Evolutionary conservation across 2,329 filamentous ascomycete species (phyloP), one percentile per base, ranked within the genome.

Genomic region (Lizonia empirigonia): DNA sequence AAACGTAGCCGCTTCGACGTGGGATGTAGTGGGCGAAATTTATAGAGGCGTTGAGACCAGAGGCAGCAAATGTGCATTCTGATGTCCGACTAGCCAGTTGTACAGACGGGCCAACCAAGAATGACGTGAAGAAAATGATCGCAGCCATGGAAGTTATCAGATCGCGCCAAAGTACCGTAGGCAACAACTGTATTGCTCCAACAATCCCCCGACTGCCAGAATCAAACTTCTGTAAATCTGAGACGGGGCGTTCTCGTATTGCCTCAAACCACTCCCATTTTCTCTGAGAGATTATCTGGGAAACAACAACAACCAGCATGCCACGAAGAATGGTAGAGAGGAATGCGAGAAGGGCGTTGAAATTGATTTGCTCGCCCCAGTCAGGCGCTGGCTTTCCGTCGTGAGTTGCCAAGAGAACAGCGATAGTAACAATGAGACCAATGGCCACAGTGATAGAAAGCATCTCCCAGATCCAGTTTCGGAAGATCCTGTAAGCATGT

Each of bases 61-160:
- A 2, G 5, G 20, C 27, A 5, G 22, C 13, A n/a, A 38, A 39
- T 8, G 15, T 23, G n/a, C 35, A 46, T 9, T 18, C 24, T 3
- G n/a, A 4, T 6, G 47, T 50, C 4, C 47, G 47, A 18, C 47
- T 50, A 4, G 47, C 47, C 16, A 44, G 47, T 22, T 50, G 47
- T 5, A 44, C 34, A 10, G 23, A 26, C 2, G 47, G 47, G 2
- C 47, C 47, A 13, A 44, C 27, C 2, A 50, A 20, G 7, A 50
- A 50, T 0, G 47, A 50, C 0, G 22, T 19, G 8, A 44, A 18
- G 1, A 44, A 16, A 5, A 44, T 19, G 8, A 20, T 12, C 2
- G 39, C 39, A 3, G 39, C 39, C 5, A 13, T 23, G 6, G 44
- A 16, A 4, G 33, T 29, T 8, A 38, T 13, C 4, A 16, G 1